Base-by-base conservation (phyloP, 2,329 filamentous ascomycete genomes). In the Penicillium sp. region DNA sequence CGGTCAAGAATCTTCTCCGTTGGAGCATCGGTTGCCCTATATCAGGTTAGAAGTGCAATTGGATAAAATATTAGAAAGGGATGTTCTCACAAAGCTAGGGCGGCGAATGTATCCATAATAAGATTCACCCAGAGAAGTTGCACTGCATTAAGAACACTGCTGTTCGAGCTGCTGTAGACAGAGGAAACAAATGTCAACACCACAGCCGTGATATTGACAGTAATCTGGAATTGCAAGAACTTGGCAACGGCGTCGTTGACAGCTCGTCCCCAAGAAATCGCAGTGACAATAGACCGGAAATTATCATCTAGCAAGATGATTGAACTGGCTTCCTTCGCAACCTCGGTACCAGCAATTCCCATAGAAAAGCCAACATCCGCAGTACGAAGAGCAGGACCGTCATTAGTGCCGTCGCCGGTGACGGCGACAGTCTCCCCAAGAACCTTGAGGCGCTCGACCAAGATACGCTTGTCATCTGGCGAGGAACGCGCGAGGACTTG, bases 41-140 rank as follows among this genome's bases (percentile, higher is more conserved):
- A 29, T 12, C 10, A 32, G 15, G 29, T 56, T 51, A 61, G 54
- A 40, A 42, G 13, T 2, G 23, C 4, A 47, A 44, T 3, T 18
- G 8, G 27, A 12, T n/a, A 2, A n/a, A 34, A 26, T 4, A 2
- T 7, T 13, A 21, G 4, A 29, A 17, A 4, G 20, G 26, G 29
- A n/a, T n/a, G 9, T 17, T 55, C 67, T 61, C 57, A 69, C 56
- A 96, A 82, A 7, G 91, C 91, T 33, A 96, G 80, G 13, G 91
- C 91, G 20, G 91, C 92, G 54, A 97, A 90, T 0, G 92, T 96
- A 65, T 97, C 92, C 92, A 96, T 97, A 75, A 97, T 97, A 63
- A 97, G 79, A 66, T 96, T 97, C 65, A 97, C 91, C 92, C 92
- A 97, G 24, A 97, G 85, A 62, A 97, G 83, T 73, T 97, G 92